Evolutionary conservation across 208 protist species (phyloP).

Genomic region (Balamuthia mandrillaris): DNA sequence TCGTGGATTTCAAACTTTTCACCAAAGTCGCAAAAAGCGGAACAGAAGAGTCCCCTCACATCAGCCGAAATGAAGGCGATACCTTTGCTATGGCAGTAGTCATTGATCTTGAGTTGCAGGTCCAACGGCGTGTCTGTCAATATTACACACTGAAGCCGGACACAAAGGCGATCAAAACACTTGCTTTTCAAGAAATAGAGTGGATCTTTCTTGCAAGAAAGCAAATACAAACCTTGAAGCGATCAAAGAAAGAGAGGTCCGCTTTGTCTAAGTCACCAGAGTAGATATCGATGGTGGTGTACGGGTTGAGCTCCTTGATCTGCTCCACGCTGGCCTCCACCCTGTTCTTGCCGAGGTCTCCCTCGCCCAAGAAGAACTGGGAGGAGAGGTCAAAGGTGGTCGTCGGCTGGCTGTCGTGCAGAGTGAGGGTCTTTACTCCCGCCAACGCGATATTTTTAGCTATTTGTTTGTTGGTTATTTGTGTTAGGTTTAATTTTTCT

Average conservation of each 20-base stretch:
- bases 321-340: conserved; percentile 49
- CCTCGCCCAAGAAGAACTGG: conserved; percentile 58
- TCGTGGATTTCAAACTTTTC: conserved; percentile 71
- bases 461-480: too few species aligned
- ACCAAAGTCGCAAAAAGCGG: conserved; percentile 75
- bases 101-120: conserved; percentile 60
- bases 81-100: conserved; percentile 40
- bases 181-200: not conserved
- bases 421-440: conserved; percentile 79
- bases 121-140: conserved; percentile 53
- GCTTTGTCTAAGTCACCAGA: conserved; percentile 39
- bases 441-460: conserved; percentile 88
- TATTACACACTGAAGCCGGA: conserved; percentile 52
- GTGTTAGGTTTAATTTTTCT: too few species aligned
- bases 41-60: conserved; percentile 61
- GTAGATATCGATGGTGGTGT: conserved; percentile 64
- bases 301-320: conserved; percentile 82
- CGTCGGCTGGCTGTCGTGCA: conserved; percentile 71
- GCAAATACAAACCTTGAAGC: conserved; percentile 66
- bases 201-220: not conserved
- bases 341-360: conserved; percentile 45
- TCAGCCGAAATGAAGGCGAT: conserved; percentile 66
- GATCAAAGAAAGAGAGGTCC: conserved; percentile 18
- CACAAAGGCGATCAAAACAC: not conserved
- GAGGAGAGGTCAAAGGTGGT: conserved; percentile 72